Evolutionary conservation across 305 asterid genomes (phyloP).

Genomic region (Solanum hybrid): DNA sequence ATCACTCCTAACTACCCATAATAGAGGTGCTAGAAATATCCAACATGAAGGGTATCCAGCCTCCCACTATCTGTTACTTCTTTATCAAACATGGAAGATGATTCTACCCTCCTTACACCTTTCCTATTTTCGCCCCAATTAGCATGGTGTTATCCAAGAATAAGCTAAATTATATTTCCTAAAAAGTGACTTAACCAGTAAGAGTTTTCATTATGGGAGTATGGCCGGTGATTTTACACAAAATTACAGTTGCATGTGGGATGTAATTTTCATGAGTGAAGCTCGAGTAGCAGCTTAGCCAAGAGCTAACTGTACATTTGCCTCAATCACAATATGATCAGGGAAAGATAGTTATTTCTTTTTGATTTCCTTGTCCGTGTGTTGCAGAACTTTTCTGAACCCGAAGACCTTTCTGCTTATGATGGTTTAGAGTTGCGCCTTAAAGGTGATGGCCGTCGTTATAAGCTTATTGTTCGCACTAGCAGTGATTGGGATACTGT

Average conservation of each 20-base stretch:
- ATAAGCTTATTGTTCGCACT: constrained; percentile 73
- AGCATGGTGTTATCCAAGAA: not conserved
- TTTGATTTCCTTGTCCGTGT: not conserved
- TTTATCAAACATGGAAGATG: not conserved
- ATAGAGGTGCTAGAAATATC: not conserved
- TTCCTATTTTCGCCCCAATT: not conserved
- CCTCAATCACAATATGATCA: not conserved
- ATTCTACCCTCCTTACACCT: not conserved
- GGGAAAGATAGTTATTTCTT: not conserved
- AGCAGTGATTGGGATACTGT: constrained; percentile 93
- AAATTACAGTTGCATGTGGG: not conserved
- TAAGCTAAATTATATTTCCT: not conserved
- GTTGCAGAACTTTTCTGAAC: constrained; percentile 70
- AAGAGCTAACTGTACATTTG: not conserved
- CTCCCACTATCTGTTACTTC: not conserved
- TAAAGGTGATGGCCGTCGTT: constrained; percentile 83
- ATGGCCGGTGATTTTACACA: not conserved
- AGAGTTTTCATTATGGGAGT: not conserved
- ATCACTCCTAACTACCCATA: not conserved
- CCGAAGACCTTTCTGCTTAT: constrained; percentile 85
- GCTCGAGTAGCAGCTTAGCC: not conserved
- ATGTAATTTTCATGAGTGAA: not conserved
- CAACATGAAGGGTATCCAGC: not conserved
- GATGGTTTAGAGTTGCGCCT: constrained; percentile 82
- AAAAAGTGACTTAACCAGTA: not conserved